Conservation (phyloP, 805 yeast species). For the Ogataea corticis region DNA sequence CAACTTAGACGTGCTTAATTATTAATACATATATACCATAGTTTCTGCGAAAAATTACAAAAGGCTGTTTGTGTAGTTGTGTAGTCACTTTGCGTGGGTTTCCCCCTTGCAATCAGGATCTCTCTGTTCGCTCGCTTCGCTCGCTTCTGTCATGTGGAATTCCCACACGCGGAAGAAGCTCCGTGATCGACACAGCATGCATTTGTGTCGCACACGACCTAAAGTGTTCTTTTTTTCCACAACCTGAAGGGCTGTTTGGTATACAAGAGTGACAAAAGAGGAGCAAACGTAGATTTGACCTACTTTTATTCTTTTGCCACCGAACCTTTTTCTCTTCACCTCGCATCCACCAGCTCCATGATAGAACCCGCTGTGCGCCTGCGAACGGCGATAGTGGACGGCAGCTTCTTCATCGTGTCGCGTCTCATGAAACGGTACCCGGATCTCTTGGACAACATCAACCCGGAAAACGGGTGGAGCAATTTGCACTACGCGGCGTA, state of each 20-base stretch:
- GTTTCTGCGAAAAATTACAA: too few species aligned
- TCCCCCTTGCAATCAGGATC: too few species aligned
- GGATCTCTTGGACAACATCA: slow-evolving; percentile 64
- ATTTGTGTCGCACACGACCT: too few species aligned
- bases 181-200: too few species aligned
- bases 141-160: too few species aligned
- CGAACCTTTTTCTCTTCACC: background rate
- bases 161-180: too few species aligned
- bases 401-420: slow-evolving; percentile 61
- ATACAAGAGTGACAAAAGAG: too few species aligned
- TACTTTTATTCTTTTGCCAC: background rate
- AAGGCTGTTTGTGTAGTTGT: too few species aligned
- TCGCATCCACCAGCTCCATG: slow-evolving; percentile 35
- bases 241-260: too few species aligned
- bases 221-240: too few species aligned
- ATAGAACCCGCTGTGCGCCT: slow-evolving; percentile 63
- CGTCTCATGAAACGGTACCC: slow-evolving; percentile 70
- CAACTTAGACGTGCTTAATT: background rate
- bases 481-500: slow-evolving; percentile 79
- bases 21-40: background rate
- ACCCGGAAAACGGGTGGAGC: slow-evolving; percentile 78
- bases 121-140: too few species aligned
- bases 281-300: background rate
- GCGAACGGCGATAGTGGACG: slow-evolving; percentile 65
- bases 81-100: too few species aligned